Percentiles rank a stretch among this genome's conserved stretches.
phyloP scores from a whole-genome alignment of 1,284 basidiomycete genomes.

The Irpex rosettiformis region DNA sequence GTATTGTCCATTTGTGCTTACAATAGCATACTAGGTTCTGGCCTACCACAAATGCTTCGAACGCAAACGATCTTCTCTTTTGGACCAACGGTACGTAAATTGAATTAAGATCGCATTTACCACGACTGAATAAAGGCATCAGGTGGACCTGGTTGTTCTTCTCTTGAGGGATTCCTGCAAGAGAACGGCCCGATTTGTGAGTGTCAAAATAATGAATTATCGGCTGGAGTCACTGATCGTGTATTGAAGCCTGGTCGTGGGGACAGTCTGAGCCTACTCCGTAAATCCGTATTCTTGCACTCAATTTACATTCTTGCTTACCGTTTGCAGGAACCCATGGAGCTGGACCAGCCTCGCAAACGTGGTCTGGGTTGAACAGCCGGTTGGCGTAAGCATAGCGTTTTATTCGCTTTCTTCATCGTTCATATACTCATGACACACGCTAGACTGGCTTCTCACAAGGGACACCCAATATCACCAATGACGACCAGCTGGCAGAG shows the following conservation, averaged over 20 bases:
- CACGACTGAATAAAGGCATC: neutral
- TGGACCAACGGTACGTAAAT: slow-evolving; percentile 35
- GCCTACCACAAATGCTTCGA: slow-evolving; percentile 44
- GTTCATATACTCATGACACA: neutral
- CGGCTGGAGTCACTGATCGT: neutral
- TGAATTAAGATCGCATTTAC: neutral
- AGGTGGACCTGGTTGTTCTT: slow-evolving; percentile 47
- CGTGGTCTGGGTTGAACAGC: slow-evolving; percentile 49
- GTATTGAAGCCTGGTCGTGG: slow-evolving; percentile 48
- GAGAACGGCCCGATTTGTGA: slow-evolving; percentile 44
- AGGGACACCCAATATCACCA: slow-evolving; percentile 31
- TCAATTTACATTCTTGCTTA: neutral
- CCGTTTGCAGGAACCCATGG: slow-evolving; percentile 26
- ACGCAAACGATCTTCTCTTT: slow-evolving; percentile 48
- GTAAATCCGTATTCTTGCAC: slow-evolving; percentile 20
- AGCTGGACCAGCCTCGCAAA: slow-evolving; percentile 43
- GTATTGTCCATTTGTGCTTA: neutral
- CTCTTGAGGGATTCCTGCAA: slow-evolving; percentile 44
- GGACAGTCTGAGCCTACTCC: slow-evolving; percentile 49
- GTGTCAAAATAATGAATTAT: slow-evolving; percentile 5
- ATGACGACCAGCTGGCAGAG: slow-evolving; percentile 36
- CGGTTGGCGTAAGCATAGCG: slow-evolving; percentile 40
- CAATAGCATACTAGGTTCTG: slow-evolving; percentile 31
- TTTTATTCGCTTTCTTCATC: neutral
- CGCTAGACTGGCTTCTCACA: slow-evolving; percentile 34